Base-by-base conservation (phyloP, 768 basidiomycete species). In the Hericium coralloides region DNA sequence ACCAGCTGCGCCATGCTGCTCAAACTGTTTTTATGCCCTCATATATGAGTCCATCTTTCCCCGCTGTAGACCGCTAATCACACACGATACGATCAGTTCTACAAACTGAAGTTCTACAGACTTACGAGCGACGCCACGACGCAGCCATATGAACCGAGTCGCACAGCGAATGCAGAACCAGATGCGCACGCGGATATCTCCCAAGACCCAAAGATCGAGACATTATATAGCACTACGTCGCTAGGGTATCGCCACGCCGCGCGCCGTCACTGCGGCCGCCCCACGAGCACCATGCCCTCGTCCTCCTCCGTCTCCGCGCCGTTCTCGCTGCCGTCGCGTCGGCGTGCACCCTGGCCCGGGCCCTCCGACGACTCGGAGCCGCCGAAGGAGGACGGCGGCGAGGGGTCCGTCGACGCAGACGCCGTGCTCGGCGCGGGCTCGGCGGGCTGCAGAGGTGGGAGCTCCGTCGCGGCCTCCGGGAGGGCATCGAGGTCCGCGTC, bases 291-390 rank as follows among this genome's bases (percentile, higher is more conserved):
- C 84, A 91, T 84, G 6, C 87, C 89, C 64, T 92, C 89, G 57
- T 92, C 89, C 65, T 87, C 85, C 66, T 92, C 89, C 39, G 89
- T 91, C 63, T 89, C 88, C 22, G 73, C 74, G 9, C 84, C 85
- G 60, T 79, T 78, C 66, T 84, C 84, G 60, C 85, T 89, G 47
- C 76, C 78, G 65, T 84, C 84, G 60, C 85, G 89, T 48, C 76
- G 71, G 60, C 75, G 38, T 59, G 68, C 22, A 61, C 70, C 60
- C 66, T 52, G 69, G 17, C 66, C 66, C 0, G 4, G 26, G 26
- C 26, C 26, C 26, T 69, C 59, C 58, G 69, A 55, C 59, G 68
- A 59, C 55, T 72, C 68, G 0, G 67, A 68, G 49, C 67, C 55
- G 45, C 65, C 67, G 58, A 63, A 70, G 60, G 62, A 45, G 12